phyloP scores from a whole-genome alignment of 108 stramenopile genomes.

The Cylindrotheca closterium region DNA sequence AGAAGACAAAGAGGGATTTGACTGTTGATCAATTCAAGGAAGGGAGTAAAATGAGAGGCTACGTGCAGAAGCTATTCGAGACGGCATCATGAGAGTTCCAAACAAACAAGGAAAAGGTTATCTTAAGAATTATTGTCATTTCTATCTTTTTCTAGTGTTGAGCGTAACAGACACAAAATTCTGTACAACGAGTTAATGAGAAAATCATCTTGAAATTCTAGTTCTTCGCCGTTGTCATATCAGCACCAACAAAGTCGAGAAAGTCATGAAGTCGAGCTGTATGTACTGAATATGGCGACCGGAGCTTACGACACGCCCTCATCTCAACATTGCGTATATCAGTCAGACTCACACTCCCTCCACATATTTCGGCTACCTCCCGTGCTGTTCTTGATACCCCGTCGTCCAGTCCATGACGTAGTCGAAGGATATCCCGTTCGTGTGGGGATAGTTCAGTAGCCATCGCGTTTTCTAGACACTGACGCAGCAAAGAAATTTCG shows the following conservation, averaged over 20 bases:
- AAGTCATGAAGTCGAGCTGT: conserved; percentile 60
- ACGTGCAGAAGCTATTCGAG: no score
- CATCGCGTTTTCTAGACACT: conserved; percentile 82
- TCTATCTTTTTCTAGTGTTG: no score
- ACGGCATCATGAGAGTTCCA: no score
- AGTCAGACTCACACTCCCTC: conserved; percentile 42
- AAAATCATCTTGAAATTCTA: no score
- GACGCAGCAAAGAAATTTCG: conserved; percentile 73
- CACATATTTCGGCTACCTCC: conserved; percentile 65
- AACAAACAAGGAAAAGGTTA: neutral
- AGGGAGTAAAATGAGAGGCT: no score
- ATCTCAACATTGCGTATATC: conserved; percentile 60
- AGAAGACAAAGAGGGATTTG: no score
- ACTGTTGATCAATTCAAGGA: no score
- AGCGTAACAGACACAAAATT: no score
- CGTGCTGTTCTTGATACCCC: conserved; percentile 58
- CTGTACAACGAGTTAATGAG: no score
- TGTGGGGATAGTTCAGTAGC: conserved; percentile 73
- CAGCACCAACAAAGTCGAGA: conserved; percentile 54
- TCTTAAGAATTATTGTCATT: neutral
- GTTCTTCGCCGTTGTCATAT: conserved; percentile 4
- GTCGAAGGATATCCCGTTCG: conserved; percentile 78
- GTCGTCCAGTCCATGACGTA: conserved; percentile 80
- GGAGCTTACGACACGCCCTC: conserved; percentile 69
- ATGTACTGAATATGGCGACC: conserved; percentile 60